Conservation (phyloP, 2,329 filamentous ascomycete species). For the Cytospora schulzeri region DNA sequence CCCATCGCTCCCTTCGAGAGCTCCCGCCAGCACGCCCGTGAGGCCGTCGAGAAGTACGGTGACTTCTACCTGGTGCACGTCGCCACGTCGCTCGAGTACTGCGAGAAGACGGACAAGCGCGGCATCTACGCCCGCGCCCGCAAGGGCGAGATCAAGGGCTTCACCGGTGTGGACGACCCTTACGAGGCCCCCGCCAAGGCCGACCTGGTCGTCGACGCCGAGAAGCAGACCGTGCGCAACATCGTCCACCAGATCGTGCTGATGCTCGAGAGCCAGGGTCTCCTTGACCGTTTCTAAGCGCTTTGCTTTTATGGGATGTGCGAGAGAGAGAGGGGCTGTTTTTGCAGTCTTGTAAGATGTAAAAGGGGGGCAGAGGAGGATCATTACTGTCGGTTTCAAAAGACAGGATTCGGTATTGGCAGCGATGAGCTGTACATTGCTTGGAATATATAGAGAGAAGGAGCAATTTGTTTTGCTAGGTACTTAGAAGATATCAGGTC, state of each 20-base stretch:
- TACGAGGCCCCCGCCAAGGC: conserved; percentile 85
- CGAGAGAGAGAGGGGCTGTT: too few species aligned
- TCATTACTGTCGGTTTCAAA: background rate
- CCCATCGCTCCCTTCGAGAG: conserved; percentile 92
- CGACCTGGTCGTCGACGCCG: conserved; percentile 80
- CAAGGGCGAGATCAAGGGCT: conserved; percentile 91
- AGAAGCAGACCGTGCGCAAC: conserved; percentile 85
- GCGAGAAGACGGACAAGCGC: conserved; percentile 91
- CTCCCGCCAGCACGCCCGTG: conserved; percentile 74
- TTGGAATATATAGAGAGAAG: conserved; percentile 6
- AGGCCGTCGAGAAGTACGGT: conserved; percentile 84
- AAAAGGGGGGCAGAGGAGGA: background rate
- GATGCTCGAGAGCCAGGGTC: conserved; percentile 83
- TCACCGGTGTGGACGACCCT: conserved; percentile 96
- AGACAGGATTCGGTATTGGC: conserved; percentile 5
- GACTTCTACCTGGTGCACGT: conserved; percentile 96
- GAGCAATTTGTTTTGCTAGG: conserved; percentile 7
- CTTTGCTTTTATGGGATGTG: too few species aligned
- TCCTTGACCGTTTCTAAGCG: conserved; percentile 70
- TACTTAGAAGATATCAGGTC: conserved; percentile 12
- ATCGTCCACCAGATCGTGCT: conserved; percentile 97
- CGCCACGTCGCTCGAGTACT: conserved; percentile 86
- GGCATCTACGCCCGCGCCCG: conserved; percentile 87
- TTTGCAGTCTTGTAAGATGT: background rate
- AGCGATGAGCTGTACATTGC: conserved; percentile 13